These are phyloP conservation scores for Arabidopsis lyrata DNA, from an alignment of 441 rosid species.

Conservation along the genomic window DNA sequence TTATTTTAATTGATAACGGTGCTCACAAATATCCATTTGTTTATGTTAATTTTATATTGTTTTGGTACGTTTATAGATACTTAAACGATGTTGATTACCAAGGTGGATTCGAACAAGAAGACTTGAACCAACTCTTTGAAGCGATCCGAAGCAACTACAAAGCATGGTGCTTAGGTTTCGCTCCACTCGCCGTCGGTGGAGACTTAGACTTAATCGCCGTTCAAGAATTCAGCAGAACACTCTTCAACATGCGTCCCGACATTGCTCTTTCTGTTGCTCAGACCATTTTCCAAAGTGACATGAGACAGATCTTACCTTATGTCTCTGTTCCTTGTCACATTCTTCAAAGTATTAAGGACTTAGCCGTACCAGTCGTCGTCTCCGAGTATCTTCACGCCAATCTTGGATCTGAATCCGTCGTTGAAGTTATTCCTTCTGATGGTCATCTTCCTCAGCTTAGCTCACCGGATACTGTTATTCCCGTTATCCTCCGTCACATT, in stretches of 20 bases:
- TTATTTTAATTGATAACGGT: background rate
- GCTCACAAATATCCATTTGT: background rate
- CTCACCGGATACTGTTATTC: conserved; percentile 81
- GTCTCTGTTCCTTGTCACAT: conserved; percentile 88
- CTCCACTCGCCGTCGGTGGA: conserved; percentile 84
- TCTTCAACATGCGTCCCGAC: conserved; percentile 97
- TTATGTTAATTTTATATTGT: background rate
- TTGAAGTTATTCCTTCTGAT: conserved; percentile 81
- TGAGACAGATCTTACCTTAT: conserved; percentile 61
- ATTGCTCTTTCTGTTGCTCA: conserved; percentile 78
- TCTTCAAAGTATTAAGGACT: conserved; percentile 78
- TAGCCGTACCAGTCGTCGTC: conserved; percentile 84
- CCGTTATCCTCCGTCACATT: conserved; percentile 80
- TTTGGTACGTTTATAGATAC: conserved; percentile 46
- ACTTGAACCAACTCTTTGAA: conserved; percentile 75
- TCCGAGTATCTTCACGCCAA: conserved; percentile 78
- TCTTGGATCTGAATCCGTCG: conserved; percentile 73
- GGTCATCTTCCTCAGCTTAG: conserved; percentile 97
- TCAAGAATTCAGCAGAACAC: conserved; percentile 92
- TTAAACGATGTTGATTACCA: conserved; percentile 78
- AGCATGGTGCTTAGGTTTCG: conserved; percentile 91
- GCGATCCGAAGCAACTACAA: conserved; percentile 82
- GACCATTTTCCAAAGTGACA: conserved; percentile 80
- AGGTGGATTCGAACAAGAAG: conserved; percentile 91
- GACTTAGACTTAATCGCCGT: conserved; percentile 90